Conservation (phyloP, 495 filamentous ascomycete genomes). For the Aspergillus leporis region DNA sequence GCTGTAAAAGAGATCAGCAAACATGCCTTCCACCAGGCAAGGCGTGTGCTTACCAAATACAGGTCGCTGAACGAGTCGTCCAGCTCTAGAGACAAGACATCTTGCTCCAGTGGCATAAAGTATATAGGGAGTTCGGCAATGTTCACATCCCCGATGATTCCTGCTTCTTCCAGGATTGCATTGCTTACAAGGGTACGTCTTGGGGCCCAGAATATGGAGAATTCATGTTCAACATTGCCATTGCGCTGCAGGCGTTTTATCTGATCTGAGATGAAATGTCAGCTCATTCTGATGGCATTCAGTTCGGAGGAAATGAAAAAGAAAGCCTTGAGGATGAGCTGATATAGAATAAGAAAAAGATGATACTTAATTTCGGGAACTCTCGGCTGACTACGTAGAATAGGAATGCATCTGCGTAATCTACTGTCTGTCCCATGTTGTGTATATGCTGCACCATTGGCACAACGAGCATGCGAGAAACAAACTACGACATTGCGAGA, state of each 20-base stretch:
- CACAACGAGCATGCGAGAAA: constrained; percentile 5
- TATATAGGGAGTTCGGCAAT: constrained; percentile 82
- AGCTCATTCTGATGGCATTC: constrained; percentile 59
- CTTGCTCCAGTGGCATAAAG: constrained; percentile 88
- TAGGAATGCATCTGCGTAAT: constrained; percentile 56
- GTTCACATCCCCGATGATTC: constrained; percentile 89
- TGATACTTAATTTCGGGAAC: constrained; percentile 60
- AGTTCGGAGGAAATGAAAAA: constrained; percentile 33
- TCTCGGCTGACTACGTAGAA: constrained; percentile 66
- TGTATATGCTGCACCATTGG: constrained; percentile 1
- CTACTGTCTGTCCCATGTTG: constrained; percentile 58
- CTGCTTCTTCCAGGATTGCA: constrained; percentile 88
- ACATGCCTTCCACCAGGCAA: neutral
- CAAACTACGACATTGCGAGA: constrained; percentile 7
- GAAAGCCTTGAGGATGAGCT: constrained; percentile 50
- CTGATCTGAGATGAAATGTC: constrained; percentile 68
- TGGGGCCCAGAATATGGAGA: constrained; percentile 91
- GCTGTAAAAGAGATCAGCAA: constrained; percentile 37
- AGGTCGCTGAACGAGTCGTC: constrained; percentile 84
- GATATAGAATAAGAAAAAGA: constrained; percentile 22
- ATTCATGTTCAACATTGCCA: constrained; percentile 86
- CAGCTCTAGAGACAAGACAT: constrained; percentile 87
- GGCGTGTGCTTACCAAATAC: constrained; percentile 61
- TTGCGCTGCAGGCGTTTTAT: constrained; percentile 85
- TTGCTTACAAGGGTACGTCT: constrained; percentile 89